Base-by-base conservation (phyloP, 345 rosid species). In the Passiflora organensis region DNA sequence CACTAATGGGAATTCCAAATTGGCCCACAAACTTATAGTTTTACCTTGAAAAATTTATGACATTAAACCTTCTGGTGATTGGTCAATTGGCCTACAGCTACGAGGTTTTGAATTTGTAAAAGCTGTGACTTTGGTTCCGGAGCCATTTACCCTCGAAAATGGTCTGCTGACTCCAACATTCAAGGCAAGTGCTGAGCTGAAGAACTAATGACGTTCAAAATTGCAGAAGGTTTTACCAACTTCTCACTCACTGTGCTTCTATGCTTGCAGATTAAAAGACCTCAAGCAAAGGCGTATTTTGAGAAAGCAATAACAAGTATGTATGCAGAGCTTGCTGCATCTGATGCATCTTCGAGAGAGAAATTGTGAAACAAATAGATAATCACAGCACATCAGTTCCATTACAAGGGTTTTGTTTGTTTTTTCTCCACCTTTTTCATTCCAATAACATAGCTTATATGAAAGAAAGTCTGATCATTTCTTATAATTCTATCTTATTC, bases 31-130 rank as follows among this genome's bases (percentile, higher is more conserved):
- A 13, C n/a, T 49, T 19, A 6, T 41, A 41, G 14, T 15, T 52
- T 12, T 47, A 2, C 43, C 48, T 44, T 34, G 21, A 2, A 4
- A n/a, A n/a, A n/a, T 36, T 47, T 41, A 42, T 51, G 13, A 16
- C 19, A 14, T 13, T 13, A 41, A 56, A 14, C 38, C 32, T 5
- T n/a, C n/a, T 46, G 6, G 10, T n/a, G 59, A 56, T 28, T 41
- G 38, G 25, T 51, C 13, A 39, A 48, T 39, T 53, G 10, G 48
- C 23, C 22, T 59, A 59, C 84, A 86, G 95, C 68, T 86, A 61
- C 68, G 99, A 78, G 99, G 96, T 53, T 93, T 93, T 21, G 99
- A 93, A 76, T 86, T 86, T 69, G 97, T 75, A 15, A 89, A 93
- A 68, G 97, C 95, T 1, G 80, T 89, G 67, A 86, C 89, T n/a